A percentile compares a stretch with the other conserved stretches of the same genome.
These are phyloP conservation scores for Microdochium paspali DNA, from an alignment of 2,329 filamentous ascomycete species.

Conservation along the genomic window DNA sequence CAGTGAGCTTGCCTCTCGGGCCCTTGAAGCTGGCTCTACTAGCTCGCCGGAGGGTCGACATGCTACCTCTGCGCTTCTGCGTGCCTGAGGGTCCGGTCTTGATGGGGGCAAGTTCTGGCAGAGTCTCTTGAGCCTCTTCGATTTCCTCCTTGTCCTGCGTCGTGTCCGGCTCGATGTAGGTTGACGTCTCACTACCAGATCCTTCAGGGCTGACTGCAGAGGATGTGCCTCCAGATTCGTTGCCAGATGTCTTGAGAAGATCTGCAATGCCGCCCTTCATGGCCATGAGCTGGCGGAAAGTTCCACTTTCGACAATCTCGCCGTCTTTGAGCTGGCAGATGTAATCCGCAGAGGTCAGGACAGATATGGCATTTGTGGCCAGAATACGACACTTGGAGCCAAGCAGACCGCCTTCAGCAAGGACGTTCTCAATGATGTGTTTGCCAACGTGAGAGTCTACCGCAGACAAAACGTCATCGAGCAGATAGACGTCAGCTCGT, in stretches of 20 bases:
- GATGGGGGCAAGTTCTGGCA: conserved; percentile 71
- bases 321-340: conserved; percentile 80
- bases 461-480: conserved; percentile 90
- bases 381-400: conserved; percentile 81
- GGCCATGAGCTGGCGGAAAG: conserved; percentile 81
- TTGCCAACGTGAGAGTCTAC: conserved; percentile 97
- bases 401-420: conserved; percentile 76
- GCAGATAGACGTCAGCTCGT: conserved; percentile 87
- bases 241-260: conserved; percentile 67
- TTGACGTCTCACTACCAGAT: conserved; percentile 46
- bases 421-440: conserved; percentile 89
- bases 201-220: conserved; percentile 32
- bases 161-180: conserved; percentile 41
- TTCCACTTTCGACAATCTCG: conserved; percentile 76
- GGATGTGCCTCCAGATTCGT: conserved; percentile 36
- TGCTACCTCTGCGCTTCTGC: conserved; percentile 59
- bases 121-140: conserved; percentile 68
- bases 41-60: conserved; percentile 74
- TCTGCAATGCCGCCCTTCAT: conserved; percentile 88
- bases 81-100: conserved; percentile 39
- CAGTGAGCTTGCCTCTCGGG: conserved; percentile 70
- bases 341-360: conserved; percentile 81
- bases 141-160: conserved; percentile 55
- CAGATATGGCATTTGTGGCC: conserved; percentile 89
- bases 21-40: conserved; percentile 87